Percentiles rank a stretch among this genome's conserved stretches.
These are phyloP conservation scores for Leccinum pellstonianum DNA, from an alignment of 768 basidiomycete genomes.

Conservation along the genomic window DNA sequence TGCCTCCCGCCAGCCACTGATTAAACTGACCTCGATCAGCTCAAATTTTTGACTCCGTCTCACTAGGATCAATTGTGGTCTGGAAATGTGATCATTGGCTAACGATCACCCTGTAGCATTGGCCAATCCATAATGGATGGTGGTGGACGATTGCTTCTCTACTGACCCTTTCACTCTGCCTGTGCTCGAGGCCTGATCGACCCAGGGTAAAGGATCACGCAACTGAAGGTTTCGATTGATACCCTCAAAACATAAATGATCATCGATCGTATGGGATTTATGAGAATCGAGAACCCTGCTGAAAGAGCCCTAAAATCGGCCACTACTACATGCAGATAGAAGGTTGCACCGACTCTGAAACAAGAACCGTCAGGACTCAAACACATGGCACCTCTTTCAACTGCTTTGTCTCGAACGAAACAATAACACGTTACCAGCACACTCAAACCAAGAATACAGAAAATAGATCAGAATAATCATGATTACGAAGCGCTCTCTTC, in stretches of 20 bases:
- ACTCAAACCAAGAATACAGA: constrained; percentile 4
- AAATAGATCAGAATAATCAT: constrained; percentile 13
- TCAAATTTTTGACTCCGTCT: background rate
- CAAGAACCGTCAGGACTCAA: background rate
- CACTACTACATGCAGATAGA: background rate
- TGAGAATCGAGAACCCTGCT: background rate
- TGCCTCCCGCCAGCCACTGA: background rate
- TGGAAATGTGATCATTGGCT: background rate
- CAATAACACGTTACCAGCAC: background rate
- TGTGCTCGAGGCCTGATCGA: background rate
- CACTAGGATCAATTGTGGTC: background rate
- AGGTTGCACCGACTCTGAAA: background rate
- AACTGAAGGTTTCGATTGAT: background rate
- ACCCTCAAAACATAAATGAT: background rate
- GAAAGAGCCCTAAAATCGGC: background rate
- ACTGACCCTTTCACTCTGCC: background rate
- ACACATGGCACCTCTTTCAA: background rate
- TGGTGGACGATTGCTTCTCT: background rate
- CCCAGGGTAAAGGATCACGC: background rate
- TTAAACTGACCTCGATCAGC: background rate
- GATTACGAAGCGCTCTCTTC: constrained; percentile 19
- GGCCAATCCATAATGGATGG: background rate
- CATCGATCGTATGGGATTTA: background rate
- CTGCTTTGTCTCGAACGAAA: constrained; percentile 1
- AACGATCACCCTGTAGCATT: background rate